Evolutionary conservation across 2,329 filamentous ascomycete genomes (phyloP), one percentile per base, ranked within the genome.

Genomic region (Cladosporium sphaerospermum): DNA sequence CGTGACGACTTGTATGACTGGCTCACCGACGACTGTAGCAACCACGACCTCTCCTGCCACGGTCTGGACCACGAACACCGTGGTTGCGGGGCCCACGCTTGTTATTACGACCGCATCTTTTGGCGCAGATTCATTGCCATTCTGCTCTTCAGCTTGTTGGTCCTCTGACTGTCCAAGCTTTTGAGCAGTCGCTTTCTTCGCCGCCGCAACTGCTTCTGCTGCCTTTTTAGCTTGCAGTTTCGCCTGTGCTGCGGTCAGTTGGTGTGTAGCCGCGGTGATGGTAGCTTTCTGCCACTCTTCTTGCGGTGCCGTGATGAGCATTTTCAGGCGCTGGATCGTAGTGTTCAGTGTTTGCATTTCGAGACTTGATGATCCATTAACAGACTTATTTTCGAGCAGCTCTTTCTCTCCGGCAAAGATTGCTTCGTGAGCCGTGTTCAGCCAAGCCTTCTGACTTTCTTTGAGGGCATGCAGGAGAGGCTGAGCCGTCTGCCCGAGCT

Each of bases 381-480:
- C 36, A n/a, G 13, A 48, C 5, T 32, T 16, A 3, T 52, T 56
- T 14, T 62, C 61, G 2, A 66, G 51, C 2, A 67, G 55, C n/a
- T 65, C 64, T 37, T 65, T 67, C 47, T 69, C 67, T 9, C 60
- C 66, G 1, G 61, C 62, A 23, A 69, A 68, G 44, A 69, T 67
- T 14, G 65, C 66, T 44, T 68, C 66, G 45, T 70, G 68, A 1
- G 68, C 67, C 7, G 66, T 54, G 14, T 60, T 63, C 47, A 69
- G 47, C 9, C 68, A 58, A 0, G 59, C 33, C 34, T 67, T 66
- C 18, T 66, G 60, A 1, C 62, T 60, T 11, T 61, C 56, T 9
- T 57, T 53, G 8, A 64, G 56, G 9, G 59, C 55, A 7, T 58
- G 45, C 2, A 55, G 57, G 40, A 70, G 56, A 8, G 66, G 65